Evolutionary conservation across 2,329 filamentous ascomycete species (phyloP), one percentile per base, ranked within the genome.

Genomic region (Venturia nashicola): DNA sequence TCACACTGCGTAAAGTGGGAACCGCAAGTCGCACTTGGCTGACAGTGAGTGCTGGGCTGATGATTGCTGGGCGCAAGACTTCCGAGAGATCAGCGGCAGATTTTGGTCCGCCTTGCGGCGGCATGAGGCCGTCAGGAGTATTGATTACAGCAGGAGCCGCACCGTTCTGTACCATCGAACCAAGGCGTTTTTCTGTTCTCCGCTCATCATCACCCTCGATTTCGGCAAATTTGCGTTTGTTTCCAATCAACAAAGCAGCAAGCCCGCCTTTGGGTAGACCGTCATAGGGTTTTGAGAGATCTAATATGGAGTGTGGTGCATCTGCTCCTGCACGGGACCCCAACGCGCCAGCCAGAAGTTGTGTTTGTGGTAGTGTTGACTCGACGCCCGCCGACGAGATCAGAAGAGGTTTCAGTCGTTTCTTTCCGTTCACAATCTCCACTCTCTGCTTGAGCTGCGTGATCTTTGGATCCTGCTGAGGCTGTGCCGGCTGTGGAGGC

Each of bases 361-460:
- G 90, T 27, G 91, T 89, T 71, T 96, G 90, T 0, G 93, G 93
- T 14, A 97, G 78, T 18, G 92, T 96, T 0, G 92, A 95, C 71
- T 92, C 87, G 12, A 90, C 90, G 2, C 90, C 91, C 9, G 92
- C 93, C 0, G 91, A 91, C 2, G 79, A 80, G 7, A 99, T 90
- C 14, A 99, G 81, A 67, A 99, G 80, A 1, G 94, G 94, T 4
- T 91, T 90, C 64, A 99, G 93, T 63, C 94, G 85, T 77, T 99
- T 99, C 77, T 94, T 97, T 39, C 94, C 94, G 68, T 99, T 93
- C 0, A 91, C 96, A 66, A 97, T 87, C 0, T 93, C 97, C 3
- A 97, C 92, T 62, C 94, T 84, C 67, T 93, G 90, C 75, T 97
- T 97, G 67, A 97, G 76, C 67, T 83, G 83, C 68, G 88, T 85